Conservation (phyloP, 306 rosid species). For the Senna siamea region DNA sequence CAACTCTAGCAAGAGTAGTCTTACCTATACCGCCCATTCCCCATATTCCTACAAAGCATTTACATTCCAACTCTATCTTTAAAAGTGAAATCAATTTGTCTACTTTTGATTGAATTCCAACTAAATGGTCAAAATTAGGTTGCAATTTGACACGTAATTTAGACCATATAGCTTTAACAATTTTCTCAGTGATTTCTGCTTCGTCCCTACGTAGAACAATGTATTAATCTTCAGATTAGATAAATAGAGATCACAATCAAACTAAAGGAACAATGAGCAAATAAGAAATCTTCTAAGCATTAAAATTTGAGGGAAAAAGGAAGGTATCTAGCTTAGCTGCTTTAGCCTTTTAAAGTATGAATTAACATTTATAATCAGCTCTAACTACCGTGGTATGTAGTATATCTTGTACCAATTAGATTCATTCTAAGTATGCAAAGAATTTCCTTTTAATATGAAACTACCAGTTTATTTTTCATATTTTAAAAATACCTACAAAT, state of each 20-base stretch:
- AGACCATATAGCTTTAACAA: background rate
- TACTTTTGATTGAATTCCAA: background rate
- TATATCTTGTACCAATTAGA: too few relatives aligned
- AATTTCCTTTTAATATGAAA: too few relatives aligned
- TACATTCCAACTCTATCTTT: background rate
- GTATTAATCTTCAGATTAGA: background rate
- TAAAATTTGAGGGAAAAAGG: too few relatives aligned
- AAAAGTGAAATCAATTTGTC: background rate
- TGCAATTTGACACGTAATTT: background rate
- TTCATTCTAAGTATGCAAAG: too few relatives aligned
- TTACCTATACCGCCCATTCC: background rate
- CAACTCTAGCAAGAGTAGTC: background rate
- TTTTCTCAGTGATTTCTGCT: background rate
- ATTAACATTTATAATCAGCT: too few relatives aligned
- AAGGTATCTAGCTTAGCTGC: too few relatives aligned
- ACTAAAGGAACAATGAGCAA: background rate
- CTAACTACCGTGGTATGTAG: too few relatives aligned
- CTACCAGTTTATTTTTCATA: too few relatives aligned
- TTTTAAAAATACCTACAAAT: too few relatives aligned
- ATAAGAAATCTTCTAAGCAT: background rate
- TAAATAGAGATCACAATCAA: background rate
- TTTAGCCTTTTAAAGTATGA: too few relatives aligned
- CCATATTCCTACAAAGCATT: background rate
- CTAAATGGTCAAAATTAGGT: background rate
- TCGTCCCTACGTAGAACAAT: background rate